Base-by-base conservation (phyloP, 306 rosid genomes). In the Sicyos edulis region DNA sequence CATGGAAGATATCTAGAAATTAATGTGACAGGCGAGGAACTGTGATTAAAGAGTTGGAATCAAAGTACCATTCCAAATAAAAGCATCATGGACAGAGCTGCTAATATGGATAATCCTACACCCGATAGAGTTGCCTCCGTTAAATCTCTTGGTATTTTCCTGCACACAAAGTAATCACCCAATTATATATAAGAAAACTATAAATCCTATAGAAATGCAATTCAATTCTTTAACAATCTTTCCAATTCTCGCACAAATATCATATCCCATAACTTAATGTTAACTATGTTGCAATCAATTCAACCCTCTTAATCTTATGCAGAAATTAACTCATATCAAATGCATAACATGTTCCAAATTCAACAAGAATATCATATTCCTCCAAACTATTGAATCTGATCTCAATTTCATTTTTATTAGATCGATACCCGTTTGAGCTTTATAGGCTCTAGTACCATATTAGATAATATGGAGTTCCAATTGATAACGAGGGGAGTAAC, bases 101-200 rank as follows among this genome's bases (percentile, higher is more conserved):
- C 96, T 57, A 87, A 11, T 24, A 90, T 83, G 74, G 97, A 93
- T 82, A 93, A 83, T 76, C 98, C 97, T 7, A 97, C 97, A 77
- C 98, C 98, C 11, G 98, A 88, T 74, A 93, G 56, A 17, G 98
- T 87, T 3, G 98, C 96, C 88, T 90, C 98, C 7, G 98, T 90
- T 85, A 93, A 87, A 85, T 93, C 98, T 81, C 98, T 87, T 4
- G 98, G 98, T 72, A 93, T 93, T 87, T 93, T 93, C 83, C 98
- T 93, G 92, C 74, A 73, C 51, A 75, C 7, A 34, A 42, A 80
- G 78, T 17, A 72, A 70, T 73, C 75, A 74, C 40, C 10, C 70
- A 63, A 7, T n/a, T n/a, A n/a, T n/a, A 63, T 3, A 26, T 26
- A 26, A 26, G 32, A 26, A 26, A 26, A 26, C 32, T 26, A 26